A percentile compares a stretch with the other conserved stretches of the same genome.
Conservation (phyloP, 106 monocot genomes). For the Posidonia australis region DNA sequence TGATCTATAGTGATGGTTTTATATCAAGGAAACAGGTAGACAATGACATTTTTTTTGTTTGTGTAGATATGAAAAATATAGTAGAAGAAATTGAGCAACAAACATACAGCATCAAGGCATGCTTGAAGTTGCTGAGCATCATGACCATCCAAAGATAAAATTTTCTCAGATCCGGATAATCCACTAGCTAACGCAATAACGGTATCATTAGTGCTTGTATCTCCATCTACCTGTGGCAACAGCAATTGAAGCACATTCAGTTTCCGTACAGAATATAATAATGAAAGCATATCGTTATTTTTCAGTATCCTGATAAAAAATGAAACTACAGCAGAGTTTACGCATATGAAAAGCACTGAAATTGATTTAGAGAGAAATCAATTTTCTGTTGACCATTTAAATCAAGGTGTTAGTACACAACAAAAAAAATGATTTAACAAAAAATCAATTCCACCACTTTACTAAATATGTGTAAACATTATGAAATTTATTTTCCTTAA, state of each 20-base stretch:
- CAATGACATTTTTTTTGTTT: neutral
- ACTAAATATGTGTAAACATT: no score
- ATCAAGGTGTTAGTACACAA: no score
- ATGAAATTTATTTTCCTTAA: no score
- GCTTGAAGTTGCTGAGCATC: conserved; percentile 82
- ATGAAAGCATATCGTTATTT: no score
- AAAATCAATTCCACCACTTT: no score
- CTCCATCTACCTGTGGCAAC: conserved; percentile 84
- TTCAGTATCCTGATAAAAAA: no score
- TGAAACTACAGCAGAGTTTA: no score
- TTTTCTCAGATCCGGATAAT: conserved; percentile 40
- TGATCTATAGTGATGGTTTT: no score
- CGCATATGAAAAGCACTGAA: no score
- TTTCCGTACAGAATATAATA: neutral
- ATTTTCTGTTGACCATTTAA: no score
- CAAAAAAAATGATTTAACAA: no score
- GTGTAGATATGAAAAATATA: neutral
- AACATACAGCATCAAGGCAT: conserved; percentile 71
- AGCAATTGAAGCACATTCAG: neutral
- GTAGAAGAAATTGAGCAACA: neutral
- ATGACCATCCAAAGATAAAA: conserved; percentile 42
- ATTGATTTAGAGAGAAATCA: no score
- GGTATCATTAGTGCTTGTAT: conserved; percentile 97
- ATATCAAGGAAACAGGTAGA: neutral
- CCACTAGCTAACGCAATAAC: conserved; percentile 95